A percentile compares a stretch with the other conserved stretches of the same genome.
Conservation (phyloP, 305 asterid species). For the Salvia sclarea region DNA sequence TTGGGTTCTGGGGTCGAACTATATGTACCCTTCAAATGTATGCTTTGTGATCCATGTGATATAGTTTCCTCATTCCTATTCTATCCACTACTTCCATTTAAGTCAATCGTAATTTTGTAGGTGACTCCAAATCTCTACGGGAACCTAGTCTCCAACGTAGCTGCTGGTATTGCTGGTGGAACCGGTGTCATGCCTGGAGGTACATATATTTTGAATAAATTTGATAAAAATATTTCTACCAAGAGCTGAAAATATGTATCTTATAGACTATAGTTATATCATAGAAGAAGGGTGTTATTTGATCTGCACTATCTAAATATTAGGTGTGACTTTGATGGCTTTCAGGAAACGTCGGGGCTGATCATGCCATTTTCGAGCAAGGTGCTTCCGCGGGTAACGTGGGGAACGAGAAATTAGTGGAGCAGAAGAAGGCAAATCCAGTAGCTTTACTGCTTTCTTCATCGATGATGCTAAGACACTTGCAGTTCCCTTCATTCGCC, state of each 20-base stretch:
- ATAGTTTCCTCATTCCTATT: neutral
- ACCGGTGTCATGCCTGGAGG: constrained; percentile 99
- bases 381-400: constrained; percentile 99
- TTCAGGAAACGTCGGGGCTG: constrained; percentile 95
- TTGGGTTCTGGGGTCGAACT: neutral
- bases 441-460: constrained; percentile 96
- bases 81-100: neutral
- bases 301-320: neutral
- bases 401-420: constrained; percentile 66
- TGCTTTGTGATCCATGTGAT: neutral
- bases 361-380: constrained; percentile 96
- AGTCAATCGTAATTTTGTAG: constrained; percentile 49
- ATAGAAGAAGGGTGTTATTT: neutral
- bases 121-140: constrained; percentile 98
- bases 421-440: constrained; percentile 88
- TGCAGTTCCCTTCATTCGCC: constrained; percentile 95
- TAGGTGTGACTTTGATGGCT: constrained; percentile 24
- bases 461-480: constrained; percentile 97
- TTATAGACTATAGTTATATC: neutral
- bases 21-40: neutral
- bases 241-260: neutral
- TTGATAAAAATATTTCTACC: neutral
- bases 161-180: constrained; percentile 99
- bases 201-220: constrained; percentile 35
- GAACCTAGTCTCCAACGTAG: constrained; percentile 84